Percentiles rank a stretch among this genome's conserved stretches.
Conservation (phyloP, 2,329 filamentous ascomycete species). For the Fusarium pseudocircinatum region DNA sequence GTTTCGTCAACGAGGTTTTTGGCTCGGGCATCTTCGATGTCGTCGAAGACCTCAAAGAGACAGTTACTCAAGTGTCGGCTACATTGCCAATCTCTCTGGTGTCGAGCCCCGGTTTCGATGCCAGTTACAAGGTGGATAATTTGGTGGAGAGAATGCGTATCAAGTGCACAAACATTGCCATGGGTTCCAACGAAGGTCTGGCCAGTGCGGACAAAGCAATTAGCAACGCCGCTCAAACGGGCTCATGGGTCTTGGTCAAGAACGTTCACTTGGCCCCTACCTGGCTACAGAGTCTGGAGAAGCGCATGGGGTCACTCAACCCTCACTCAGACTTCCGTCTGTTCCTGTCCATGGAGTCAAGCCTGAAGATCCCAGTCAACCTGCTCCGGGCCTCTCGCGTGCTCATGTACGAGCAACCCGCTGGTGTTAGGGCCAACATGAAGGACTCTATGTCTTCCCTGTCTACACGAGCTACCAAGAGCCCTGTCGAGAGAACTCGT, state of each 20-base stretch:
- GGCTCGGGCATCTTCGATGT: conserved; percentile 84
- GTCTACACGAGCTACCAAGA: conserved; percentile 77
- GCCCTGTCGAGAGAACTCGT: conserved; percentile 89
- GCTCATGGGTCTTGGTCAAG: conserved; percentile 97
- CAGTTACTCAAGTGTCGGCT: conserved; percentile 84
- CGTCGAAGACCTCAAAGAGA: conserved; percentile 84
- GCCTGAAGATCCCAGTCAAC: conserved; percentile 96
- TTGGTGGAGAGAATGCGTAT: conserved; percentile 86
- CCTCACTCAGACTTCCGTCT: conserved; percentile 92
- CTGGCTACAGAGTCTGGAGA: conserved; percentile 97
- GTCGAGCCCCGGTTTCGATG: conserved; percentile 96
- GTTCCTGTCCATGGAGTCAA: conserved; percentile 98
- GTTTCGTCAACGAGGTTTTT: conserved; percentile 89
- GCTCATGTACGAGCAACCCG: conserved; percentile 97
- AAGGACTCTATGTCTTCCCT: conserved; percentile 93
- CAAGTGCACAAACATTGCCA: conserved; percentile 95
- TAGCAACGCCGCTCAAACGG: conserved; percentile 87
- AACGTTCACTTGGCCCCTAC: conserved; percentile 96
- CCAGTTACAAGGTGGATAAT: conserved; percentile 98
- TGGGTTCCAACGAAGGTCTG: conserved; percentile 96
- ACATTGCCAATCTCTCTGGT: conserved; percentile 89
- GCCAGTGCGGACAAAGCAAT: conserved; percentile 96
- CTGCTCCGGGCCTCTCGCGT: conserved; percentile 91
- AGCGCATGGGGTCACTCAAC: conserved; percentile 94
- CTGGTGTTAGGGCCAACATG: conserved; percentile 97